These are phyloP conservation scores for Tephrocybe sp. DNA, from an alignment of 768 basidiomycete species.

Conservation along the genomic window DNA sequence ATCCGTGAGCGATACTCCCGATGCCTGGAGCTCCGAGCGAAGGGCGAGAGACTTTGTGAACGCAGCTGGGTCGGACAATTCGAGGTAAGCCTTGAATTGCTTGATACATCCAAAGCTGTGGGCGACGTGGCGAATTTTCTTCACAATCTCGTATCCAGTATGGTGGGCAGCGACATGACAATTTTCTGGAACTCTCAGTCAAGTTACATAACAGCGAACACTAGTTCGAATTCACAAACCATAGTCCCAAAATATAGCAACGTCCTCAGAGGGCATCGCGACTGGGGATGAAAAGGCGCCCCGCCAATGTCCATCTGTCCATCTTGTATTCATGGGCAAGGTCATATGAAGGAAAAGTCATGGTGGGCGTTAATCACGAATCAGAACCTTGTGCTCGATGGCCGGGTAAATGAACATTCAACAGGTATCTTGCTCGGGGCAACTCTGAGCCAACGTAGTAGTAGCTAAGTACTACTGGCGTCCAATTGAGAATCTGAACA, in stretches of 20 bases:
- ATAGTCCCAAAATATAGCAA: conserved; percentile 47
- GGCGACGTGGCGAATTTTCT: conserved; percentile 45
- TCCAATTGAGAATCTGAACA: no score
- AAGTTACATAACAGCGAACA: background rate
- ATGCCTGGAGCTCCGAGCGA: conserved; percentile 47
- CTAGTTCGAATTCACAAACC: conserved; percentile 20
- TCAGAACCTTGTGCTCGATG: background rate
- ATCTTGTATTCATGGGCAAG: conserved; percentile 4
- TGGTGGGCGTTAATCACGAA: background rate
- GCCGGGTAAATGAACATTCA: no score
- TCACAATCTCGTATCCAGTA: conserved; percentile 44
- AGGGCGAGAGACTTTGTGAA: conserved; percentile 33
- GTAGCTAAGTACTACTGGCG: no score
- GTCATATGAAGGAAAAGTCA: background rate
- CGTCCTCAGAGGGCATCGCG: conserved; percentile 22
- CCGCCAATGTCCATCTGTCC: background rate
- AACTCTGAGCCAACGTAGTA: no score
- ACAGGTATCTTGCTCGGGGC: no score
- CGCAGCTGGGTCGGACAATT: conserved; percentile 35
- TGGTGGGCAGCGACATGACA: conserved; percentile 38
- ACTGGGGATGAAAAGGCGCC: background rate
- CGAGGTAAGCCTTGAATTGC: conserved; percentile 57
- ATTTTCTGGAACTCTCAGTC: conserved; percentile 33
- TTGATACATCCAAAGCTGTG: conserved; percentile 51
- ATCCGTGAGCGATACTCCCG: conserved; percentile 45